Evolutionary conservation across 768 basidiomycete genomes (phyloP), one percentile per base, ranked within the genome.

Genomic region (Amanita polypyramis): DNA sequence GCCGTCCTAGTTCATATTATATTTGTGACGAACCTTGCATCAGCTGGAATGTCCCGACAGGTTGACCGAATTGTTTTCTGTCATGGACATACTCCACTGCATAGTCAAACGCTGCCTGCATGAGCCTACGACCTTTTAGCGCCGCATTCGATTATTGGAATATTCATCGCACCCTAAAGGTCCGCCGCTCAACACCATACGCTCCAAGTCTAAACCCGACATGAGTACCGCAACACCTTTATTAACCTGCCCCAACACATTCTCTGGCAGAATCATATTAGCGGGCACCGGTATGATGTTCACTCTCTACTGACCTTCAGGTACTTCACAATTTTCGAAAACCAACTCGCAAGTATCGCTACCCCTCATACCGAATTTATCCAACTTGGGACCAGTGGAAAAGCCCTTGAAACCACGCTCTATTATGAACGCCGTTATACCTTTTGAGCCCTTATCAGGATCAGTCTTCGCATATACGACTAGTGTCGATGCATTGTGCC

Each of bases 291-390:
- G 32, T 10, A 27, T 4, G 33, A 21, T 1, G n/a, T n/a, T 19
- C 23, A 32, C 35, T 33, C 15, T 40, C 27, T 15, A 51, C 70
- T 42, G 47, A 91, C 91, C 87, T 59, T 87, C 80, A 1, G 94
- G 91, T 3, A 97, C 85, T 55, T 84, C 76, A 55, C 91, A 94
- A 55, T 90, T 75, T 54, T 95, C 89, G 51, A 97, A 96, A 15
- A 94, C 80, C 19, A 96, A 68, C 60, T 97, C 94, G 54, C 90
- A 91, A 2, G 94, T 97, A 56, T 96, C 92, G 51, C 87, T 90
- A 33, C 94, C 94, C 56, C 94, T 71, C 94, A 97, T 97, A 1
- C 94, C 94, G 58, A 96, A 82, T 62, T 97, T 97, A 63, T 97
- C 94, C 17, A 97, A 70, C 57, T 94, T 92, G 51, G 85, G 88